Conservation (phyloP, 768 basidiomycete species). For the Auriscalpium vulgare region DNA sequence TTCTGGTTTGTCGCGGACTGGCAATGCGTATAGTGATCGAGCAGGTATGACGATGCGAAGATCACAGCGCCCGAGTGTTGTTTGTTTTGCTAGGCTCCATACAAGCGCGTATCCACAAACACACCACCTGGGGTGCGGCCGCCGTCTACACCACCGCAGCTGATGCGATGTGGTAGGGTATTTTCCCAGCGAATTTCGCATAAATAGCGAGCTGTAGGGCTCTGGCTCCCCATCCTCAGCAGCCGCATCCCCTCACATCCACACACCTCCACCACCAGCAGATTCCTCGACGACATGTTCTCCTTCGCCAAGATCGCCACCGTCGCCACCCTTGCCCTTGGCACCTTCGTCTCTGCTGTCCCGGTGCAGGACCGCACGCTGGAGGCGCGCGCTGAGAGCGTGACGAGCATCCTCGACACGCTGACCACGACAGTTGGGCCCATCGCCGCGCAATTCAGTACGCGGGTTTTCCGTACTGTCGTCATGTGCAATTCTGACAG, state of each 20-base stretch:
- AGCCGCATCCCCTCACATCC: neutral
- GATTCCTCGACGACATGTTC: neutral
- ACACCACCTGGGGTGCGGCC: too few species aligned
- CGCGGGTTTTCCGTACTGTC: neutral
- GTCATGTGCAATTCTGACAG: neutral
- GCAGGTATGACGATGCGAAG: too few species aligned
- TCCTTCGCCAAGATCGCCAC: conserved; percentile 1
- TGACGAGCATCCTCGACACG: neutral
- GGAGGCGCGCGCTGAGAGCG: neutral
- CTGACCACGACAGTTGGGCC: neutral
- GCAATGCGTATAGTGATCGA: too few species aligned
- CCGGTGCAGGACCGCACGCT: neutral
- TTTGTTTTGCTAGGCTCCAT: too few species aligned
- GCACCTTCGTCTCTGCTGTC: neutral
- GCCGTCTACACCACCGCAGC: too few species aligned
- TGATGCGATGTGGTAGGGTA: too few species aligned
- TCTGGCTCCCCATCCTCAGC: neutral
- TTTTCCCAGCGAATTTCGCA: too few species aligned
- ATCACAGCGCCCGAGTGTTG: too few species aligned
- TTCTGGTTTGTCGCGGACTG: too few species aligned
- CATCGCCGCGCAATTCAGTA: neutral
- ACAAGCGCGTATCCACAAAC: too few species aligned
- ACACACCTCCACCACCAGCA: neutral
- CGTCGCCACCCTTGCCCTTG: neutral
- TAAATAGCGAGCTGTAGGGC: neutral